phyloP scores from a whole-genome alignment of 2,329 filamentous ascomycete genomes.

The Ceratocystis cacaofunesta region DNA sequence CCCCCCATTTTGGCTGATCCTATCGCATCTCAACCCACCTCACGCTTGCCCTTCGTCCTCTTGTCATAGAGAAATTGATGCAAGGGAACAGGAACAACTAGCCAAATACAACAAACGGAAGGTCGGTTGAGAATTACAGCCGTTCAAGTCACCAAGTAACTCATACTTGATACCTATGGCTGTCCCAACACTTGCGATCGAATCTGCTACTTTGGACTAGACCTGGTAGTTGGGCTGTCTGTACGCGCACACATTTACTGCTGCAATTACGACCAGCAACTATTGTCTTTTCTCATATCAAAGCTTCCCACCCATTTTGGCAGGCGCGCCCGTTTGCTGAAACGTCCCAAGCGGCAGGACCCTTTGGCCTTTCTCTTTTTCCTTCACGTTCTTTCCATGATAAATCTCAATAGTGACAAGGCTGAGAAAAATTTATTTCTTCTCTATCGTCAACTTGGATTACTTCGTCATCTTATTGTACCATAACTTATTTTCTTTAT shows the following conservation, averaged over 20 bases:
- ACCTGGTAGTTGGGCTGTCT: no score
- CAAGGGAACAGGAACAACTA: not conserved
- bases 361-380: not conserved
- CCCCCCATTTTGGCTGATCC: not conserved
- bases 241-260: not conserved
- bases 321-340: constrained; percentile 4
- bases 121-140: not conserved
- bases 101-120: not conserved
- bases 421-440: not conserved
- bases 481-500: not conserved
- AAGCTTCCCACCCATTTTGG: not conserved
- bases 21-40: not conserved
- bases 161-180: no score
- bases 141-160: not conserved
- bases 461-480: not conserved
- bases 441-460: not conserved
- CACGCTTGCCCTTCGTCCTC: not conserved
- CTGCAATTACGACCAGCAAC: not conserved
- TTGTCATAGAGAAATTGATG: not conserved
- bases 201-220: not conserved
- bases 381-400: not conserved
- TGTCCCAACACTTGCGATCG: not conserved
- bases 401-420: not conserved
- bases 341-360: not conserved
- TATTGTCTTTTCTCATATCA: not conserved